phyloP scores from a whole-genome alignment of 129 eudicot species.

The Artemisia tridentata region DNA sequence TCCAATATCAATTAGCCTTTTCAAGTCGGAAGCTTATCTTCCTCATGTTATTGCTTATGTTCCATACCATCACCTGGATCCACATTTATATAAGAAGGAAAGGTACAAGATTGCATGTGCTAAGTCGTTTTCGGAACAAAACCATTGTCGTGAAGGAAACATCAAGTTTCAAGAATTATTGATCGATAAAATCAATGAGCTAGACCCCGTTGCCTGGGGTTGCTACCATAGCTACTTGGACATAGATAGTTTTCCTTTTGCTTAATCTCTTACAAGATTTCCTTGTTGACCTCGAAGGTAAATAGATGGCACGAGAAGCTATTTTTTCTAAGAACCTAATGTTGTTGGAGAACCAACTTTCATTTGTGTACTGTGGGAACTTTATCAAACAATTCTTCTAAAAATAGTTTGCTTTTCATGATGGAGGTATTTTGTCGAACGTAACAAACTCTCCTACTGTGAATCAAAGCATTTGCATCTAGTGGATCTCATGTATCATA shows the following conservation, averaged over 20 bases:
- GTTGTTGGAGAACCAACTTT: slow-evolving; percentile 54
- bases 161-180: slow-evolving; percentile 19
- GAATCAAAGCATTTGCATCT: slow-evolving; percentile 30
- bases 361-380: slow-evolving; percentile 25
- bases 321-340: slow-evolving; percentile 32
- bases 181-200: slow-evolving; percentile 18
- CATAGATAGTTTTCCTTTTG: slow-evolving; percentile 37
- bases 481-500: slow-evolving; percentile 38
- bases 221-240: slow-evolving; percentile 47
- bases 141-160: background rate
- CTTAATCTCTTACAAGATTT: slow-evolving; percentile 31
- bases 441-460: slow-evolving; percentile 34
- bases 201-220: slow-evolving; percentile 29
- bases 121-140: slow-evolving; percentile 10
- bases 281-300: background rate
- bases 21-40: slow-evolving; percentile 44
- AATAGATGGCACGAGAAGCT: background rate
- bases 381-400: slow-evolving; percentile 7
- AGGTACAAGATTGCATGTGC: slow-evolving; percentile 34
- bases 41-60: slow-evolving; percentile 40
- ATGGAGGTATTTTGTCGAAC: slow-evolving; percentile 30
- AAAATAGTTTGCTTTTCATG: slow-evolving; percentile 20
- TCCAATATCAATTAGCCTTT: slow-evolving; percentile 22
- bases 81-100: slow-evolving; percentile 36
- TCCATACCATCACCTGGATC: slow-evolving; percentile 45